These are phyloP conservation scores for Globisporangium irregulare DNA, from an alignment of 352 stramenopile genomes.

Conservation along the genomic window DNA sequence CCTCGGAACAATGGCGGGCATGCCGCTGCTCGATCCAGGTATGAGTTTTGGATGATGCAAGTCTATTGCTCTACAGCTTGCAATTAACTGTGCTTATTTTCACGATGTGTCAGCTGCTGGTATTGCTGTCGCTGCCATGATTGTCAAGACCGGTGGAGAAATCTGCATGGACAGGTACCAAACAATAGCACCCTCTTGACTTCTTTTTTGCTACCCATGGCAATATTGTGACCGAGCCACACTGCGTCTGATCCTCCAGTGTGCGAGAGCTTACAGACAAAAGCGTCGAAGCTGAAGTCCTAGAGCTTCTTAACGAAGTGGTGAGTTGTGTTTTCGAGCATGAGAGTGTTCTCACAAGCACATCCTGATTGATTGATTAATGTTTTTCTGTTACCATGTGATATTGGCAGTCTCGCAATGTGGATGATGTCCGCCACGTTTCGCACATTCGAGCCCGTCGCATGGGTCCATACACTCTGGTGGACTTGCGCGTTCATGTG, in stretches of 20 bases:
- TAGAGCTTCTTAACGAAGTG: constrained; percentile 73
- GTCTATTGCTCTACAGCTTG: not conserved
- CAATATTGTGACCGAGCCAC: not conserved
- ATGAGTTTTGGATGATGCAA: constrained; percentile 1
- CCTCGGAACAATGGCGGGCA: constrained; percentile 59
- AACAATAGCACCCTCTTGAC: not conserved
- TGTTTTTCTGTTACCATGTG: not conserved
- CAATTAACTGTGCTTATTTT: not conserved
- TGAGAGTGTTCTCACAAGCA: not conserved
- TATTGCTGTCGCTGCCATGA: constrained; percentile 86
- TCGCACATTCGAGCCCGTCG: constrained; percentile 79
- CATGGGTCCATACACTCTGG: constrained; percentile 86
- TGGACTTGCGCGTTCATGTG: constrained; percentile 85
- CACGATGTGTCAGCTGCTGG: constrained; percentile 53
- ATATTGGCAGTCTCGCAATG: constrained; percentile 52
- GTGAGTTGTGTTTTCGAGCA: constrained; percentile 23
- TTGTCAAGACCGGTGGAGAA: constrained; percentile 82
- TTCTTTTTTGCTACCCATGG: not conserved
- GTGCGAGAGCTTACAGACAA: constrained; percentile 85
- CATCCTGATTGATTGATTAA: not conserved
- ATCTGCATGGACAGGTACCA: constrained; percentile 76
- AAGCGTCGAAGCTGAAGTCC: constrained; percentile 73
- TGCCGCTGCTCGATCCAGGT: constrained; percentile 76
- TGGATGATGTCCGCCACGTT: constrained; percentile 76
- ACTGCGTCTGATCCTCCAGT: constrained; percentile 22